phyloP scores from a whole-genome alignment of 495 filamentous ascomycete species.

The Sabuloglossum arenarium region DNA sequence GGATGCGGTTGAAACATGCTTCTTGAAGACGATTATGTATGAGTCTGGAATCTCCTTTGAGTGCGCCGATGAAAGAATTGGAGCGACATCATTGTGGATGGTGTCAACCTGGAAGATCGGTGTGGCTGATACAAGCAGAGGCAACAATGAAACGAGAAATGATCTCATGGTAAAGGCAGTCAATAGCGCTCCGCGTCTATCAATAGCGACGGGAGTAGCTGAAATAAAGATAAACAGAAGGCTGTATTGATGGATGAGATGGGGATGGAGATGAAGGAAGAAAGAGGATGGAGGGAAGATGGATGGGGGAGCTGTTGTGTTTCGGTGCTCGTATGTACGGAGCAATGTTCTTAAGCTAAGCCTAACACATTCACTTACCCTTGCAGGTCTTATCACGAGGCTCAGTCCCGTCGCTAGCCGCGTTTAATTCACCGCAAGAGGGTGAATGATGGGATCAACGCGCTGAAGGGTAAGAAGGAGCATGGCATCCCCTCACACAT shows the following conservation, averaged over 20 bases:
- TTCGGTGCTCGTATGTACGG: not conserved
- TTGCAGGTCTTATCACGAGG: not conserved
- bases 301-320: not conserved
- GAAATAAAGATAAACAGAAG: slow-evolving; percentile 11
- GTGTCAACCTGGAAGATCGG: slow-evolving; percentile 54
- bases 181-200: not conserved
- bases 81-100: slow-evolving; percentile 71
- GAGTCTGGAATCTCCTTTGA: slow-evolving; percentile 66
- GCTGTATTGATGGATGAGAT: slow-evolving; percentile 19
- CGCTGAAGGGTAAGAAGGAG: no score
- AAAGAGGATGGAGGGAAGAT: slow-evolving; percentile 17
- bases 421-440: no score
- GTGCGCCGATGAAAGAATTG: slow-evolving; percentile 62
- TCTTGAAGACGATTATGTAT: slow-evolving; percentile 98
- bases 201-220: not conserved
- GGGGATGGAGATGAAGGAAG: slow-evolving; percentile 20
- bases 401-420: no score
- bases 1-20: slow-evolving; percentile 50
- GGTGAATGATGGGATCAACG: no score
- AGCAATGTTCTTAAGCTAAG: no score
- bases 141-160: slow-evolving; percentile 41
- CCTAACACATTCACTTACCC: no score
- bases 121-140: slow-evolving; percentile 47
- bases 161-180: slow-evolving; percentile 45
- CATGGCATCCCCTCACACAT: no score